These are phyloP conservation scores for Coniochaeta sp. DNA, from an alignment of 2,329 filamentous ascomycete genomes.

Conservation along the genomic window DNA sequence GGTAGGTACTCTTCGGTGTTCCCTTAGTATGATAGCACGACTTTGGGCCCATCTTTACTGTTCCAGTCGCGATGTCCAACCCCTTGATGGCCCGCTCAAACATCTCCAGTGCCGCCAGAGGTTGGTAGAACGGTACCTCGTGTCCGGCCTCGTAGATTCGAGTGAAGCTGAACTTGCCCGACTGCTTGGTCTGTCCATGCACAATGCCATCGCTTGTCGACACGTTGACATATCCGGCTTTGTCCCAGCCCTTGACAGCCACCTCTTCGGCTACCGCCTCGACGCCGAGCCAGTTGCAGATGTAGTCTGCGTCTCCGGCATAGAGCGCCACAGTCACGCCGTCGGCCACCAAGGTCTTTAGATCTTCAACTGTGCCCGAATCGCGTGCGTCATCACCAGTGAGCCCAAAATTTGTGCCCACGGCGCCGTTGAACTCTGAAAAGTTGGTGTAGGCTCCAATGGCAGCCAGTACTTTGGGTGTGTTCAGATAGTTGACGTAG, in stretches of 20 bases:
- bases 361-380: slow-evolving; percentile 30
- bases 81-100: slow-evolving; percentile 39
- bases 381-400: slow-evolving; percentile 43
- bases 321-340: slow-evolving; percentile 10
- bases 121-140: slow-evolving; percentile 46
- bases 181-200: slow-evolving; percentile 45
- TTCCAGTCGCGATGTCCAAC: slow-evolving; percentile 43
- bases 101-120: slow-evolving; percentile 36
- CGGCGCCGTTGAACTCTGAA: slow-evolving; percentile 34
- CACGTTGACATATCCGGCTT: slow-evolving; percentile 40
- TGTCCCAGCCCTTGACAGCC: slow-evolving; percentile 27
- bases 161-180: slow-evolving; percentile 39
- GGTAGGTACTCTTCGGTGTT: slow-evolving; percentile 31
- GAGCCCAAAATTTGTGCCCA: slow-evolving; percentile 32
- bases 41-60: slow-evolving; percentile 3
- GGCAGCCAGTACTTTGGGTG: slow-evolving; percentile 41
- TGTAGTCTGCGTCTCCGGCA: slow-evolving; percentile 10
- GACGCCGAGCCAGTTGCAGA: slow-evolving; percentile 11
- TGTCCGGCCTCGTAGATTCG: slow-evolving; percentile 35
- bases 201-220: slow-evolving; percentile 29
- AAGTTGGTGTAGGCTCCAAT: slow-evolving; percentile 55
- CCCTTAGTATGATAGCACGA: slow-evolving; percentile 29
- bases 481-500: slow-evolving; percentile 52
- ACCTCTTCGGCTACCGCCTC: slow-evolving; percentile 20
- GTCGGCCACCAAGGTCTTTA: slow-evolving; percentile 10